Conservation (phyloP, 305 asterid genomes). For the Galium porrigens region DNA sequence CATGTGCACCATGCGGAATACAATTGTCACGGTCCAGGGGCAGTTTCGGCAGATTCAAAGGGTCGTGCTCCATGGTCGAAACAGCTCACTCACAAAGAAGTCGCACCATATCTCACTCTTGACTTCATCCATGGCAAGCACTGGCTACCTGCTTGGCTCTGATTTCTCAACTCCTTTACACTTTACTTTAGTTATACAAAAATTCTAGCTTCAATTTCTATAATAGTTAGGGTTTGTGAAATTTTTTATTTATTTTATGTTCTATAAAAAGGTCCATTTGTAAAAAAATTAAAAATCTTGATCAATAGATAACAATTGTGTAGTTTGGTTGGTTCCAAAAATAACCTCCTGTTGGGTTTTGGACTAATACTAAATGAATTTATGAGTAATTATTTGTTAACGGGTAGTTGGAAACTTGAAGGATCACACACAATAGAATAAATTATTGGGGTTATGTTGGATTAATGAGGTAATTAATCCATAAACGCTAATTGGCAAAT, state of each 20-base stretch:
- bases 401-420: no score
- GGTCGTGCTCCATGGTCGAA: constrained; percentile 58
- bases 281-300: no score
- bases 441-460: no score
- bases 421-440: no score
- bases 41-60: constrained; percentile 16
- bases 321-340: not conserved
- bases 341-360: no score
- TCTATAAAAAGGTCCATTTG: not conserved
- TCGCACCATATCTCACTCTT: constrained; percentile 32
- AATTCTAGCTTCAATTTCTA: not conserved
- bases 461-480: no score
- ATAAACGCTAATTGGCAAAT: no score
- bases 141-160: constrained; percentile 62
- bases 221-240: not conserved
- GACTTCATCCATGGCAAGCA: constrained; percentile 57
- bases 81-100: constrained; percentile 51
- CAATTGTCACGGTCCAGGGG: constrained; percentile 67
- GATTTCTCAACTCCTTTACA: not conserved
- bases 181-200: not conserved
- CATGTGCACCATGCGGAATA: constrained; percentile 54
- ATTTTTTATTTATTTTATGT: no score
- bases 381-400: no score
- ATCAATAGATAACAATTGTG: not conserved
- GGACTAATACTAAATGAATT: no score